Evolutionary conservation across 495 filamentous ascomycete genomes (phyloP).

Genomic region (Hypomontagnella submonticulosa): DNA sequence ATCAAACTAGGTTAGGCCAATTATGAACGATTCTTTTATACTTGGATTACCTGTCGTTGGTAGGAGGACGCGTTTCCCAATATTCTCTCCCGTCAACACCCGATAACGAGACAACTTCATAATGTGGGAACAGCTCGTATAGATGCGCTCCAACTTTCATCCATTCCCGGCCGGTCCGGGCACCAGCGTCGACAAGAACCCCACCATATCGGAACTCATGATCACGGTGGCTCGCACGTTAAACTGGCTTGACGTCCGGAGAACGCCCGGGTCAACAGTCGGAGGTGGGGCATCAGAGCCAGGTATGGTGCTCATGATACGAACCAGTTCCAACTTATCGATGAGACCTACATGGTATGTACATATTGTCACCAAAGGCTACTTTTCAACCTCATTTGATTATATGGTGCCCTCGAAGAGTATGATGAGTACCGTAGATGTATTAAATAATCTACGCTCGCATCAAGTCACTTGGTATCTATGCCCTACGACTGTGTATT

Average conservation of each 20-base stretch:
- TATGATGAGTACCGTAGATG: too few species aligned
- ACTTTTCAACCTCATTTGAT: too few species aligned
- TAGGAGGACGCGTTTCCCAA: too few species aligned
- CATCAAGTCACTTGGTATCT: neutral
- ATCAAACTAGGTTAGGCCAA: too few species aligned
- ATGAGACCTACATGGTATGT: too few species aligned
- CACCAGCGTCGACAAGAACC: conserved; percentile 47
- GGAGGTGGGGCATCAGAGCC: conserved; percentile 15
- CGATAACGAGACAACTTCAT: too few species aligned
- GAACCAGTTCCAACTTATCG: conserved; percentile 26
- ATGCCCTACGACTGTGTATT: conserved; percentile 55
- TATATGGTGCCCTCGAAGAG: too few species aligned
- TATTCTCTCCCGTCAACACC: too few species aligned
- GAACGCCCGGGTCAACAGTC: conserved; percentile 22
- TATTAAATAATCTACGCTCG: too few species aligned
- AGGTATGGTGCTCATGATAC: conserved; percentile 15
- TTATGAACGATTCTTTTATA: too few species aligned
- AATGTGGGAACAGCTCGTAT: conserved; percentile 29
- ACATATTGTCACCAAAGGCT: too few species aligned
- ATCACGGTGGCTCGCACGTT: conserved; percentile 42
- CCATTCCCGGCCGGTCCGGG: conserved; percentile 42
- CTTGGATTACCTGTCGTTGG: too few species aligned
- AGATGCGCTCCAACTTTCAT: conserved; percentile 11
- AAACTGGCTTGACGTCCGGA: conserved; percentile 20
- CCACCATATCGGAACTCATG: conserved; percentile 46